Conservation (phyloP, 345 rosid genomes). For the rapeseed (Brassica napus) region Da-Ae NC_063439.1:8750001-8750500, state of each 20-base stretch:
- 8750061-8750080: constrained; percentile 47
- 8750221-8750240: constrained; percentile 11
- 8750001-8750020: constrained; percentile 45
- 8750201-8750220: constrained; percentile 2
- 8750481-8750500: constrained; percentile 44
- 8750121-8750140: constrained; percentile 73
- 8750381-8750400: constrained; percentile 66
- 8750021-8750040: constrained; percentile 52
- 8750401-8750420: constrained; percentile 64
- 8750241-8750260: constrained; percentile 73
- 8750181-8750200: not conserved
- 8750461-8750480: not conserved
- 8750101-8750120: constrained; percentile 73
- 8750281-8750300: constrained; percentile 89
- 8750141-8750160: constrained; percentile 94
- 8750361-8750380: constrained; percentile 80
- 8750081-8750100: constrained; percentile 66
- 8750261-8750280: constrained; percentile 97
- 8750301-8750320: constrained; percentile 95
- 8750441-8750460: constrained; percentile 32
- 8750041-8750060: constrained; percentile 46
- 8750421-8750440: constrained; percentile 63
- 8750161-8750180: constrained; percentile 84
- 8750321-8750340: constrained; percentile 95
- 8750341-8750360: constrained; percentile 72